phyloP scores from a whole-genome alignment of 306 rosid species.

The Potentilla sterilis region DNA sequence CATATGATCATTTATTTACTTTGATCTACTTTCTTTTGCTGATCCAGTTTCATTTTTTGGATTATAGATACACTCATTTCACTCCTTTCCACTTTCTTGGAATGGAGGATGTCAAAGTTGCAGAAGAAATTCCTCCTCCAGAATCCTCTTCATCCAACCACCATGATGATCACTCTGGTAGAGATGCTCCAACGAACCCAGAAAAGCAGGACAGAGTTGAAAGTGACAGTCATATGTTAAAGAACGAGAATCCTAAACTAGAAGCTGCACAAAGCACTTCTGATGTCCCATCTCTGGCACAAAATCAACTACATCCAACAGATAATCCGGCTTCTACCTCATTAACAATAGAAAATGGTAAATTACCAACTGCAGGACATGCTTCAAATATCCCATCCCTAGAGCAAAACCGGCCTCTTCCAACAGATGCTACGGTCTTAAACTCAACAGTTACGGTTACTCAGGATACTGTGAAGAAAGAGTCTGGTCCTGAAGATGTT shows the following conservation, averaged over 20 bases:
- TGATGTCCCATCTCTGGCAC: slow-evolving; percentile 33
- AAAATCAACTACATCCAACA: slow-evolving; percentile 33
- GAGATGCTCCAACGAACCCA: slow-evolving; percentile 31
- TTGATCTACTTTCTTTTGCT: background rate
- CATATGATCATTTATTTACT: slow-evolving; percentile 16
- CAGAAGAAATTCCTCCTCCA: slow-evolving; percentile 40
- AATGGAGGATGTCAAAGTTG: slow-evolving; percentile 62
- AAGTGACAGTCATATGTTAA: slow-evolving; percentile 31
- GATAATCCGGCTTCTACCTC: slow-evolving; percentile 32
- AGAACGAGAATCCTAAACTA: slow-evolving; percentile 22
- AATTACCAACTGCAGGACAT: slow-evolving; percentile 20
- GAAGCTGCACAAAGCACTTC: slow-evolving; percentile 30
- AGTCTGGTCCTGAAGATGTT: slow-evolving; percentile 9
- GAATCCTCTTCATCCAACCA: slow-evolving; percentile 30
- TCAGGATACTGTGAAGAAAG: slow-evolving; percentile 18
- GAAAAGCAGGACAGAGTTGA: slow-evolving; percentile 41
- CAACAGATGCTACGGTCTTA: slow-evolving; percentile 27
- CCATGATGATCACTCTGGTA: slow-evolving; percentile 26
- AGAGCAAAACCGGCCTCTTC: slow-evolving; percentile 34
- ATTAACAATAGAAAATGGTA: slow-evolving; percentile 18
- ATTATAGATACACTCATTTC: slow-evolving; percentile 33
- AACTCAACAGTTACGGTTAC: background rate
- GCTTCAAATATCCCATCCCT: slow-evolving; percentile 33
- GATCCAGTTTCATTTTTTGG: slow-evolving; percentile 15
- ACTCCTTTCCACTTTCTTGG: slow-evolving; percentile 28